Percentiles rank a stretch among this genome's conserved stretches.
These are phyloP conservation scores for Berberis vulgaris DNA, from an alignment of 164 flowering plant genomes.

Conservation along the genomic window DNA sequence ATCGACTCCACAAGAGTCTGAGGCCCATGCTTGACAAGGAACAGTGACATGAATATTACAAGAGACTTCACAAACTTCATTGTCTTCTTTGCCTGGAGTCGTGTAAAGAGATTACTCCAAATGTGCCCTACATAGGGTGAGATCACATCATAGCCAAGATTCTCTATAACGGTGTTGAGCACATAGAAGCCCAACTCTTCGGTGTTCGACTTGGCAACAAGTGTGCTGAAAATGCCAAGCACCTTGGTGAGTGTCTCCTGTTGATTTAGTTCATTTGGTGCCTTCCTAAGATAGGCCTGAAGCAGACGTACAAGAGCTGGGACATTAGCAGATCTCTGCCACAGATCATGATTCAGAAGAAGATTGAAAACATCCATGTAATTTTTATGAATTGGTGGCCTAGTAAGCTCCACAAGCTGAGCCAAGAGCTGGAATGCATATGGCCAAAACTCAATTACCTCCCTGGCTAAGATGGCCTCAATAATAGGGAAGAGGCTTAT, in stretches of 20 bases:
- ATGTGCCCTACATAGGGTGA: constrained; percentile 46
- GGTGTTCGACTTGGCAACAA: constrained; percentile 45
- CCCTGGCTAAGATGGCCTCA: constrained; percentile 53
- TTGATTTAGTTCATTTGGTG: constrained; percentile 60
- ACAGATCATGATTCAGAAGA: constrained; percentile 58
- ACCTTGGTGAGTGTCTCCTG: constrained; percentile 58
- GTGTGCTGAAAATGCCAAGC: constrained; percentile 68
- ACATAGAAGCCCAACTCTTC: constrained; percentile 88
- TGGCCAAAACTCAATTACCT: constrained; percentile 80
- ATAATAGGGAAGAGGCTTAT: constrained; percentile 58
- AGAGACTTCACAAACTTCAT: constrained; percentile 63
- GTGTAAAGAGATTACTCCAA: constrained; percentile 50
- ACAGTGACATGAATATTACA: constrained; percentile 76
- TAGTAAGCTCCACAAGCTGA: constrained; percentile 80
- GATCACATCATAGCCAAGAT: constrained; percentile 60
- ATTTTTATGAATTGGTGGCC: constrained; percentile 49
- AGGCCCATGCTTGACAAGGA: constrained; percentile 72
- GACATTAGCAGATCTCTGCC: constrained; percentile 72
- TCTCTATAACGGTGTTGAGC: constrained; percentile 79
- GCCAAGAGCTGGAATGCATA: constrained; percentile 86
- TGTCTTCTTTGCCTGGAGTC: constrained; percentile 40
- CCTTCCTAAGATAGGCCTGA: constrained; percentile 82
- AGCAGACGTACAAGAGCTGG: constrained; percentile 92
- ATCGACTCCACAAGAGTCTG: constrained; percentile 54
- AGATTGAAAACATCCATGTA: constrained; percentile 73